Conservation (phyloP, 2,329 filamentous ascomycete species). For the Botryotinia convoluta region DNA sequence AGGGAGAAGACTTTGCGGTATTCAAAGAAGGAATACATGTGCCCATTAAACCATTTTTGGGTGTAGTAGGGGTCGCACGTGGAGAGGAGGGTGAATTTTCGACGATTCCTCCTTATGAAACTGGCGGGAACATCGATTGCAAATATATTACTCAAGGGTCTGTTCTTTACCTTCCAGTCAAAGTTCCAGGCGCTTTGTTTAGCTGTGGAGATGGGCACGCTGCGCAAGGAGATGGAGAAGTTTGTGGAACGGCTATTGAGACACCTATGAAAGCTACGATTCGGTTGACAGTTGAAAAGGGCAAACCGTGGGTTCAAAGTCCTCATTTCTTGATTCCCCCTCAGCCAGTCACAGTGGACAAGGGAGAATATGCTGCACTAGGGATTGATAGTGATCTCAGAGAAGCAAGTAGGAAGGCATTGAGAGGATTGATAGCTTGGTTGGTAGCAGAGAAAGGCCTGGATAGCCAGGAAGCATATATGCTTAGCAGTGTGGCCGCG, state of each 20-base stretch:
- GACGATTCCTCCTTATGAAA: slow-evolving; percentile 51
- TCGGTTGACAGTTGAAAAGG: slow-evolving; percentile 48
- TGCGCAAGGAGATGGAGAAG: slow-evolving; percentile 53
- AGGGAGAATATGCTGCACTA: slow-evolving; percentile 47
- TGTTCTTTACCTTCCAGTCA: slow-evolving; percentile 49
- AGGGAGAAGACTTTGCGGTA: slow-evolving; percentile 41
- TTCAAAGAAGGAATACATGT: slow-evolving; percentile 50
- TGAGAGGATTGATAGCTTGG: slow-evolving; percentile 50
- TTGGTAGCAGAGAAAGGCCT: slow-evolving; percentile 47
- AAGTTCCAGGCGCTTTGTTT: slow-evolving; percentile 50
- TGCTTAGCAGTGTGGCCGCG: slow-evolving; percentile 50
- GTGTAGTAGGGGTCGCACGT: slow-evolving; percentile 51
- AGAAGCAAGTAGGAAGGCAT: slow-evolving; percentile 49
- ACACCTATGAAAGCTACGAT: slow-evolving; percentile 50
- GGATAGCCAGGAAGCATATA: slow-evolving; percentile 49
- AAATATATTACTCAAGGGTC: slow-evolving; percentile 48
- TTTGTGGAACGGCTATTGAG: slow-evolving; percentile 56
- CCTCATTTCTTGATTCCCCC: slow-evolving; percentile 43
- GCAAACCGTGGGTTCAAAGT: slow-evolving; percentile 45
- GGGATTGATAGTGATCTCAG: slow-evolving; percentile 48
- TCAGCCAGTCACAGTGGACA: slow-evolving; percentile 38
- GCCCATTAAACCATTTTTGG: slow-evolving; percentile 51
- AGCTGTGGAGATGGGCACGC: slow-evolving; percentile 55
- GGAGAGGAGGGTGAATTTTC: slow-evolving; percentile 45
- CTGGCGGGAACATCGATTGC: slow-evolving; percentile 56